phyloP scores from a whole-genome alignment of 192 early-diverging fungal species.

The Coemansia sp. region DNA sequence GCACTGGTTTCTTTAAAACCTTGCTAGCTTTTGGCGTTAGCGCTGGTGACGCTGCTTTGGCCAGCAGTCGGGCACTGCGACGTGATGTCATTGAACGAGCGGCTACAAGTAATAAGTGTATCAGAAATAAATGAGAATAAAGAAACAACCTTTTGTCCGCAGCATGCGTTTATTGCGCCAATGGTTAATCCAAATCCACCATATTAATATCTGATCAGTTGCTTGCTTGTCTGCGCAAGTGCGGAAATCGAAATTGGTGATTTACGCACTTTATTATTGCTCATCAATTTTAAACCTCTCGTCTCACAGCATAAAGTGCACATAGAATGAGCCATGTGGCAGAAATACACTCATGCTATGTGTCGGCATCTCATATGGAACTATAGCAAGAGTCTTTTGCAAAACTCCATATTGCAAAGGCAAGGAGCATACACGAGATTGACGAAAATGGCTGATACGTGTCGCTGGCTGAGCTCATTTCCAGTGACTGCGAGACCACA shows the following conservation, averaged over 20 bases:
- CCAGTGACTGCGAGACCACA: conserved; percentile 27
- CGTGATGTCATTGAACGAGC: conserved; percentile 14
- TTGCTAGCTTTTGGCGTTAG: conserved; percentile 3
- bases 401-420: no score
- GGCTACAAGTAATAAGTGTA: neutral
- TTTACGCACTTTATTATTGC: no score
- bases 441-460: conserved; percentile 32
- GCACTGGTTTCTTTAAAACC: conserved; percentile 3
- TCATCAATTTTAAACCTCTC: no score
- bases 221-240: no score
- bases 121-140: neutral
- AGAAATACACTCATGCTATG: no score
- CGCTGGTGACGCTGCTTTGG: conserved; percentile 10
- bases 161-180: neutral
- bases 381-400: no score
- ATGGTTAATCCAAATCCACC: no score
- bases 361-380: no score
- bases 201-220: no score
- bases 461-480: conserved; percentile 35
- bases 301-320: no score
- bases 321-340: no score
- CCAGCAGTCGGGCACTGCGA: conserved; percentile 32
- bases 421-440: conserved; percentile 8
- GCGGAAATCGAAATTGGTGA: no score
- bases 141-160: neutral